Evolutionary conservation across 768 basidiomycete species (phyloP), one percentile per base, ranked within the genome.

Genomic region (Termitomyces sp.): DNA sequence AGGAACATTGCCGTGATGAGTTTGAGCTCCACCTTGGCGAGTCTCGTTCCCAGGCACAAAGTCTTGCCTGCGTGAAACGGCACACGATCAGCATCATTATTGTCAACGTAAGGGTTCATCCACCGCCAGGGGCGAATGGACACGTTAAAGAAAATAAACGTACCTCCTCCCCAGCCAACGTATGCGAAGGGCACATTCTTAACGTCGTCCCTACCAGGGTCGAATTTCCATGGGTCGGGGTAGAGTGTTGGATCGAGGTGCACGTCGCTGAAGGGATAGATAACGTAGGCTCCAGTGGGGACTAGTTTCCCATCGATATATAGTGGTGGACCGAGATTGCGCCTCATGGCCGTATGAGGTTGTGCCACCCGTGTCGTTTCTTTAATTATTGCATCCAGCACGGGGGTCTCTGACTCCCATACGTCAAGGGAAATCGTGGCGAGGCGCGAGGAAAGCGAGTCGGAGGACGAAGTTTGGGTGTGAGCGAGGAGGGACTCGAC

Each of bases 121-220:
- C 21, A 29, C 53, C 29, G 29, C 57, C 44, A 45, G 51, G 57
- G 45, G 52, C 48, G 34, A 53, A 41, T 21, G 38, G 29, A 58
- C 17, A 44, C 62, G 53, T 52, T 54, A 56, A 54, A 34, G 49
- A 62, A 50, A 35, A 46, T 27, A 25, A 42, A 78, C 83, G 65
- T 67, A 91, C 89, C 89, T 74, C 82, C 87, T 59, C 89, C 89
- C 89, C 88, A 91, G 34, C 88, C 89, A 49, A 90, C 76, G 66
- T 86, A 90, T 54, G 79, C 73, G 69, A 82, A 84, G 57, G 80
- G 80, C 57, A 75, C 71, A 56, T 74, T 69, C 34, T 69, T 72
- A 21, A 65, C 70, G 70, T 79, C 71, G 62, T 74, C 71, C 69
- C 83, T 75, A 65, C 73, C 68, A 57, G 89, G 90, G 73, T 90